Base-by-base conservation (phyloP, 176 grass and related monocot species). In the Pharus latifolius region DNA sequence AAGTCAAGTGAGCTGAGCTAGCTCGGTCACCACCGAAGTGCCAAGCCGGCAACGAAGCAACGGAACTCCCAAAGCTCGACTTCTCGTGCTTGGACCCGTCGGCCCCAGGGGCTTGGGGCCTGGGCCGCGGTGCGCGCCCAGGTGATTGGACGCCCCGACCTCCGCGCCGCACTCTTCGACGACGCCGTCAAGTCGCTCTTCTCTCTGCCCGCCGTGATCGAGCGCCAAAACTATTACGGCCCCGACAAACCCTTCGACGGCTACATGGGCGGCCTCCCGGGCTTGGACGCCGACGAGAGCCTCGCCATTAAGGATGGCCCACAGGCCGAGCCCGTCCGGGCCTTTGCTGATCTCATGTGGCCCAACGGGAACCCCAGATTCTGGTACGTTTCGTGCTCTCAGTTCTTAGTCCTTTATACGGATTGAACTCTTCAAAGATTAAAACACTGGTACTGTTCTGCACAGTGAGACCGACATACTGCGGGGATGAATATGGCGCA, bases 171-270 rank as follows among this genome's bases (percentile, higher is more conserved):
- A 22, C 67, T 90, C 40, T 96, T 88, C 74, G 77, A 70, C 49
- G 34, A 19, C 24, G 78, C 78, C 48, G 50, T 88, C 16, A 57
- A 19, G 27, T 74, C 80, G 38, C 91, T 96, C 32, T 88, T 96
- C 59, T 25, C 73, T 1, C 91, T 96, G 26, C 81, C 87, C 10
- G 29, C 1, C 23, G 74, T 85, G 9, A 43, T 17, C 32, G 88
- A 96, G 81, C 71, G 63, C 42, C 78, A 59, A 30, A 91, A 91
- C 87, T 18, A 43, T 57, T 78, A 85, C 78, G 85, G 90, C 13
- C 78, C 60, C 2, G 73, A 82, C 25, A 87, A 43, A 49, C 87
- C 84, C 17, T 80, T 73, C 14, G 70, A 91, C 59, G 91, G 84
- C 48, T 91, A 91, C 78, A 8, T 88, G 1, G 86, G 86, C 17